phyloP scores from a whole-genome alignment of 2,329 filamentous ascomycete species.

The Phialophora chinensis region DNA sequence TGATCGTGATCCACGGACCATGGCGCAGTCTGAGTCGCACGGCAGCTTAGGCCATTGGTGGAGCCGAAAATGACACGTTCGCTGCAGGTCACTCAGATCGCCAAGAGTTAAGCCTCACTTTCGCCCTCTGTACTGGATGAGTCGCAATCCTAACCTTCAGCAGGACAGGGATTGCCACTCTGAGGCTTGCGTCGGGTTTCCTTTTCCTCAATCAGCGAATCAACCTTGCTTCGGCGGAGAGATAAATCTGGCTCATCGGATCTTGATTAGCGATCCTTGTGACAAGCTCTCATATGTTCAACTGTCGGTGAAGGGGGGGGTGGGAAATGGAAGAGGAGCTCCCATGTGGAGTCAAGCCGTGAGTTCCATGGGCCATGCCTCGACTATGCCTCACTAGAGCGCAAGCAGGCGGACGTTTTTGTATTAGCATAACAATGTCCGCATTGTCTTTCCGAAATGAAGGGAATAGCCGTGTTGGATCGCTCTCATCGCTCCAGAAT shows the following conservation, averaged over 20 bases:
- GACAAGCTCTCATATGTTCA: background rate
- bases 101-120: conserved; percentile 26
- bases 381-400: background rate
- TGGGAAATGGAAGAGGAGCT: background rate
- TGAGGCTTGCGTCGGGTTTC: background rate
- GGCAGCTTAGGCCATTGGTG: conserved; percentile 19
- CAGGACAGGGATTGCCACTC: background rate
- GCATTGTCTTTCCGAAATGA: background rate
- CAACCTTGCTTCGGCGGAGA: background rate
- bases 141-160: background rate
- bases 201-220: conserved; percentile 1
- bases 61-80: conserved; percentile 31
- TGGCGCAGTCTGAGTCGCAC: conserved; percentile 16
- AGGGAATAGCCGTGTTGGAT: background rate
- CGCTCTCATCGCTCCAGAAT: background rate
- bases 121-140: conserved; percentile 7
- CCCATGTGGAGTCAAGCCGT: background rate
- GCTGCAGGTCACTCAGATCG: conserved; percentile 21
- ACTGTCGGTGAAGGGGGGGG: conserved; percentile 3
- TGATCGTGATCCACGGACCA: conserved; percentile 13
- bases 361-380: background rate
- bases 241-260: background rate
- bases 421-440: background rate
- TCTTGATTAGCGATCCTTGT: background rate
- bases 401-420: background rate